Percentiles rank a stretch among this genome's conserved stretches.
Conservation (phyloP, 23 red algal genomes). For the Gracilaria vermiculophylla region DNA sequence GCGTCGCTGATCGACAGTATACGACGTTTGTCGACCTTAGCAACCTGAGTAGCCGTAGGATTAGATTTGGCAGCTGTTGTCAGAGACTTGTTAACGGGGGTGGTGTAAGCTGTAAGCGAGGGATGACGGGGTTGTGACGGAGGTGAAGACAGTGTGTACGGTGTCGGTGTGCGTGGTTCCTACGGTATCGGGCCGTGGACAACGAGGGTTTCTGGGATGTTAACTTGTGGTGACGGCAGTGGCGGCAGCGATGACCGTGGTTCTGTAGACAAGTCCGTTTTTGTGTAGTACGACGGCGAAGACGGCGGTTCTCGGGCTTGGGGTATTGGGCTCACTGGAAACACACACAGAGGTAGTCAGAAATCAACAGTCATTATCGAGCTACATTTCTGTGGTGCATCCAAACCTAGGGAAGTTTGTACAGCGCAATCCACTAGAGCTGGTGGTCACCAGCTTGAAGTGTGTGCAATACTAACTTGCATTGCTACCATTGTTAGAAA, state of each 20-base stretch:
- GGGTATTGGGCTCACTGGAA: too few relatives aligned
- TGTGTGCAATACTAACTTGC: constrained; percentile 5
- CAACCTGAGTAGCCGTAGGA: neutral
- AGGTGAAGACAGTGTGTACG: neutral
- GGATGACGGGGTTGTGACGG: neutral
- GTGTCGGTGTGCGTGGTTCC: neutral
- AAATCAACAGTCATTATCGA: constrained; percentile 8
- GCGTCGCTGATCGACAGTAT: neutral
- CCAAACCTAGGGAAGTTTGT: neutral
- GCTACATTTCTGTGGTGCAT: neutral
- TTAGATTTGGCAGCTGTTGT: neutral
- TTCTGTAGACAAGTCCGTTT: neutral
- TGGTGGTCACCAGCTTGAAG: constrained; percentile 4
- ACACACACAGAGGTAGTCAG: neutral
- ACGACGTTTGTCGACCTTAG: neutral
- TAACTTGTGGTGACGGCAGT: neutral
- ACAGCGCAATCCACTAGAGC: neutral
- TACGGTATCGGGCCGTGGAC: neutral
- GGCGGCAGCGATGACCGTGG: constrained; percentile 4
- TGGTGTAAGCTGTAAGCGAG: neutral
- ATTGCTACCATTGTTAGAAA: constrained; percentile 19
- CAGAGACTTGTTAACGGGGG: neutral
- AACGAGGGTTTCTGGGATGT: neutral
- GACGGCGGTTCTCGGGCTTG: too few relatives aligned
- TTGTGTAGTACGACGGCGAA: too few relatives aligned